Evolutionary conservation across 176 grass and related monocot genomes (phyloP).

Genomic region (Otatea glauca): DNA sequence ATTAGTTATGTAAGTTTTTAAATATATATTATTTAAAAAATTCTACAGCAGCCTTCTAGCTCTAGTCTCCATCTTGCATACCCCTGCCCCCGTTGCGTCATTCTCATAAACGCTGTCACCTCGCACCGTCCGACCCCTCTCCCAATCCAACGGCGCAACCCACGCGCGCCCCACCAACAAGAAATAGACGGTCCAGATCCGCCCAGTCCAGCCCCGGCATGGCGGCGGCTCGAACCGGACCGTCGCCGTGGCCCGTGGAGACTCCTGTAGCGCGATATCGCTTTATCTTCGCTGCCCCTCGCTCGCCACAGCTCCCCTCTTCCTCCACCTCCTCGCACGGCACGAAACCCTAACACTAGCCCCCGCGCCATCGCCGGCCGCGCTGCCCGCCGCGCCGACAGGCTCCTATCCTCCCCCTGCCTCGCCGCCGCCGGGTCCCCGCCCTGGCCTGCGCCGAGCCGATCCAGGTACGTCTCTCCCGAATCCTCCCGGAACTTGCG

Average conservation of each 20-base stretch:
- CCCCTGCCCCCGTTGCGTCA: neutral
- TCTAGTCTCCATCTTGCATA: too few species aligned
- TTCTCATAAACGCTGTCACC: neutral
- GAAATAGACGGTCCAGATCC: neutral
- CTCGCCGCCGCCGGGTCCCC: neutral
- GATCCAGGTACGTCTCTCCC: neutral
- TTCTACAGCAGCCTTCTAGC: too few species aligned
- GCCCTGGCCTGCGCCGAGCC: neutral
- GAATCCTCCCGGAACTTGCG: neutral
- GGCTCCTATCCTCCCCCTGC: neutral
- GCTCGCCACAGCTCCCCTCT: neutral
- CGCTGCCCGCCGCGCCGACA: neutral
- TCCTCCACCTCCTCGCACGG: neutral
- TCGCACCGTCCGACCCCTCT: neutral
- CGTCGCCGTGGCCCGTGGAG: constrained; percentile 16
- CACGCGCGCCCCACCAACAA: neutral
- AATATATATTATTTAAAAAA: too few species aligned
- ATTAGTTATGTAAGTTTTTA: too few species aligned
- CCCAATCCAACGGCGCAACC: neutral
- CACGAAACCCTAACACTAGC: neutral
- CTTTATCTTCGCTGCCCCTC: constrained; percentile 24
- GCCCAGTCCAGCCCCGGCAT: neutral
- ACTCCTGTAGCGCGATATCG: neutral
- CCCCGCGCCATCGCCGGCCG: neutral
- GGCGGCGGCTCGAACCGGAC: neutral